phyloP scores from a whole-genome alignment of 2,329 filamentous ascomycete genomes.

The Calonectria pteridis region DNA sequence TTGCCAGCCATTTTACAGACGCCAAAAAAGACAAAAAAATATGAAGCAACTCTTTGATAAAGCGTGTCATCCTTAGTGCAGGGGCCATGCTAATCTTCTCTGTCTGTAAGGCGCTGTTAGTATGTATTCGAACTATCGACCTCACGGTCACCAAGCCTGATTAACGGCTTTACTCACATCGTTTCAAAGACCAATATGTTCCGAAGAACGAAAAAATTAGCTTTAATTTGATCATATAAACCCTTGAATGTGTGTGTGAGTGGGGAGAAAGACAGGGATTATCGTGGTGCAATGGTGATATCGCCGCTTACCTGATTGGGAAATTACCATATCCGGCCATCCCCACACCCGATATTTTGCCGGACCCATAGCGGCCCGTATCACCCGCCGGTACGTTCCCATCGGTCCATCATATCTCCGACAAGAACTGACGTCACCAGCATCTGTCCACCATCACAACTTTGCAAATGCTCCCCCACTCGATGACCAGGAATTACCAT shows the following conservation, averaged over 20 bases:
- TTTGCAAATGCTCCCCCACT: too few species aligned
- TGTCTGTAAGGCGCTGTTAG: not conserved
- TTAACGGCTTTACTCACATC: not conserved
- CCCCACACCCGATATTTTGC: too few species aligned
- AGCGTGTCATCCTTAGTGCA: constrained; percentile 96
- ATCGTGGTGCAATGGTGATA: not conserved
- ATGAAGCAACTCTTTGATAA: constrained; percentile 12
- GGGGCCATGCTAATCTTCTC: constrained; percentile 77
- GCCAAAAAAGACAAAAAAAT: constrained; percentile 10
- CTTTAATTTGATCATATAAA: not conserved
- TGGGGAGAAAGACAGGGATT: too few species aligned
- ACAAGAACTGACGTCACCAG: too few species aligned
- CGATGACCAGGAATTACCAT: too few species aligned
- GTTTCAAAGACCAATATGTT: constrained; percentile 18
- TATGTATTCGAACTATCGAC: not conserved
- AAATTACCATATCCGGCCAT: too few species aligned
- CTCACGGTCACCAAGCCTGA: not conserved
- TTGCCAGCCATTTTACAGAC: not conserved
- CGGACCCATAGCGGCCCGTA: too few species aligned
- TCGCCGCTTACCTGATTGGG: too few species aligned
- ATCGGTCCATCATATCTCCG: too few species aligned
- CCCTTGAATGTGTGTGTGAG: not conserved
- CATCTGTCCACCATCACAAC: too few species aligned
- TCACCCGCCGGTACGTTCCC: too few species aligned
- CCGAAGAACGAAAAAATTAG: not conserved